Conservation (phyloP, 768 basidiomycete genomes). For the Serendipita vermifera region DNA sequence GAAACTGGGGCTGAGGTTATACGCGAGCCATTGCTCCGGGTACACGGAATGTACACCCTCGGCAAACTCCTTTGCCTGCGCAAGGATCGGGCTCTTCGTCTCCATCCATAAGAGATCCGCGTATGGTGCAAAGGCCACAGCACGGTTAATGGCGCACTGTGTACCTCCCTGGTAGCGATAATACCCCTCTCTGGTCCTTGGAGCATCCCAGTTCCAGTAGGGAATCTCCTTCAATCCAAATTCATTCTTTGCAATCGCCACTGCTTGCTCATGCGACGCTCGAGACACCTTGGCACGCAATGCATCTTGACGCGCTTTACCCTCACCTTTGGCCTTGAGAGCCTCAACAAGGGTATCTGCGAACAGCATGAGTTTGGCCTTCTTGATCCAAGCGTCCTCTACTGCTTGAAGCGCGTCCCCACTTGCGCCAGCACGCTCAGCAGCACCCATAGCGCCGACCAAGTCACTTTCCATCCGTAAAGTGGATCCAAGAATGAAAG, state of each 20-base stretch:
- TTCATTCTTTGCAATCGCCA: conserved; percentile 62
- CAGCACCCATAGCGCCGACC: conserved; percentile 68
- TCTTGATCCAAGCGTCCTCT: conserved; percentile 74
- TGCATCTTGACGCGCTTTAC: conserved; percentile 36
- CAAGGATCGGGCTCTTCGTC: conserved; percentile 85
- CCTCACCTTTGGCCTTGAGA: conserved; percentile 42
- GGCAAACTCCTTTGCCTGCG: conserved; percentile 87
- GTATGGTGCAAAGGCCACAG: conserved; percentile 86
- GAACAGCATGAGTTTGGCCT: conserved; percentile 73
- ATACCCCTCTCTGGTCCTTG: conserved; percentile 89
- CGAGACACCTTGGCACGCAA: conserved; percentile 54
- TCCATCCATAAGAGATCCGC: conserved; percentile 93
- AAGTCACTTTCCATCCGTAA: conserved; percentile 59
- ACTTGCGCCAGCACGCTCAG: conserved; percentile 64
- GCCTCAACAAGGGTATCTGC: conserved; percentile 58
- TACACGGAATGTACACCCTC: conserved; percentile 67
- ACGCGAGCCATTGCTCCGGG: conserved; percentile 91
- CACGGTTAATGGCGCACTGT: conserved; percentile 83
- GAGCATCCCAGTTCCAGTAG: conserved; percentile 91
- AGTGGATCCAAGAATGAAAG: conserved; percentile 89
- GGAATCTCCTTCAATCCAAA: conserved; percentile 62
- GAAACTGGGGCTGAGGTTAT: conserved; percentile 89
- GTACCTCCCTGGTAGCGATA: conserved; percentile 97
- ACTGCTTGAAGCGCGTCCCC: conserved; percentile 73
- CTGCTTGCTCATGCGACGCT: conserved; percentile 54